phyloP scores from a whole-genome alignment of 2,329 filamentous ascomycete species.

The Chaetoscypha palmicola region DNA sequence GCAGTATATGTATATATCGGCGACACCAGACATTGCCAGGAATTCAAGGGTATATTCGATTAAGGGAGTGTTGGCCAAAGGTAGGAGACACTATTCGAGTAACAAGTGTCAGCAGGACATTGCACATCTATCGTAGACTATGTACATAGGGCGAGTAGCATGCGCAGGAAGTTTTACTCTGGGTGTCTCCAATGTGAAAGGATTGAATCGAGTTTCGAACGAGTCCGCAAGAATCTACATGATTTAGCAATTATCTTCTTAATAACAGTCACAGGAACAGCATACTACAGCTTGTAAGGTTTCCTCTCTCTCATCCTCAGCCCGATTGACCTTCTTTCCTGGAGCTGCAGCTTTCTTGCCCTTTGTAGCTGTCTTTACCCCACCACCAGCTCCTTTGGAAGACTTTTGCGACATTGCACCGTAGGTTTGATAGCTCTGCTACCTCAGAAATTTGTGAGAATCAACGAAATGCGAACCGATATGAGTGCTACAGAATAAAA shows the following conservation, averaged over 20 bases:
- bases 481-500: too few species aligned
- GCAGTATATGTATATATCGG: constrained; percentile 88
- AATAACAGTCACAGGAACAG: background rate
- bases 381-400: constrained; percentile 16
- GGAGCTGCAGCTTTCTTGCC: constrained; percentile 22
- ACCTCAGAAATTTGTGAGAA: too few species aligned
- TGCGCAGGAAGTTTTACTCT: constrained; percentile 51
- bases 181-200: constrained; percentile 82
- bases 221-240: constrained; percentile 80
- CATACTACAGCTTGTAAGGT: constrained; percentile 33
- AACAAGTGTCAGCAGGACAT: background rate
- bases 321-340: constrained; percentile 19
- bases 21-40: constrained; percentile 88
- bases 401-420: constrained; percentile 1
- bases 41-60: constrained; percentile 98
- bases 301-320: constrained; percentile 32
- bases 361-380: constrained; percentile 23
- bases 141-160: background rate
- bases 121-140: too few species aligned
- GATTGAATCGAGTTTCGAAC: constrained; percentile 85
- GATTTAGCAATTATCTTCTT: background rate
- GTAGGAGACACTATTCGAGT: constrained; percentile 68
- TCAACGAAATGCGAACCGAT: too few species aligned
- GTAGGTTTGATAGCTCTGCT: too few species aligned
- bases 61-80: constrained; percentile 85